Percentiles rank a stretch among this genome's conserved stretches.
Conservation (phyloP, 257 asterid genomes). For the Solanum medicagineum region DNA sequence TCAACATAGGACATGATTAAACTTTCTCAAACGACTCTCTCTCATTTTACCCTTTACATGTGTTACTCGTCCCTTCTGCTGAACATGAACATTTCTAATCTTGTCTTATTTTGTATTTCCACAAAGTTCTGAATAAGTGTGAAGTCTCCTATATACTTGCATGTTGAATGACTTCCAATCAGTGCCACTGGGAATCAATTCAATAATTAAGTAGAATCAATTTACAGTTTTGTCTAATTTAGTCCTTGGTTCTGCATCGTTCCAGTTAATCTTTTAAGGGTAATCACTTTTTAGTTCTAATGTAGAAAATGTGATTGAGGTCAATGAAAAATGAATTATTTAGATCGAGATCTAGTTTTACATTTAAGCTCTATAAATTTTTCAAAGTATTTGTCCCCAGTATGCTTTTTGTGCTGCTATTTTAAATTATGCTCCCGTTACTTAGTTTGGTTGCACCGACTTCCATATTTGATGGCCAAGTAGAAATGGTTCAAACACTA, state of each 20-base stretch:
- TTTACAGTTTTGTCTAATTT: background rate
- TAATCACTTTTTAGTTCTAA: background rate
- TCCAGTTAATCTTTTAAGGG: background rate
- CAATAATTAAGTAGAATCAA: background rate
- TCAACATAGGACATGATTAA: background rate
- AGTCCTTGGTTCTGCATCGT: background rate
- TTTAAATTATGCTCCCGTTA: background rate
- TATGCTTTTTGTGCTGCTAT: background rate
- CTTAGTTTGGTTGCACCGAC: background rate
- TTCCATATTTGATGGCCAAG: background rate
- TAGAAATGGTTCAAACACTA: background rate
- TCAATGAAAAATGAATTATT: background rate
- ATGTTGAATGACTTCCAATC: background rate
- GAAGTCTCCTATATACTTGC: background rate
- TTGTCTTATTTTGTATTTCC: background rate
- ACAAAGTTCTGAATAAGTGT: background rate
- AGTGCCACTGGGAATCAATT: background rate
- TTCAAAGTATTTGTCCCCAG: background rate
- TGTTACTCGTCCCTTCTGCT: background rate
- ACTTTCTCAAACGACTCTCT: background rate
- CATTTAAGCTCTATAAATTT: background rate
- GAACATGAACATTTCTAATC: background rate
- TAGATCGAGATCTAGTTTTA: background rate
- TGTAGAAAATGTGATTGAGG: background rate
- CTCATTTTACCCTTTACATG: background rate